Evolutionary conservation across 495 filamentous ascomycete species (phyloP).

Genomic region (Lasiosphaeria hispida): DNA sequence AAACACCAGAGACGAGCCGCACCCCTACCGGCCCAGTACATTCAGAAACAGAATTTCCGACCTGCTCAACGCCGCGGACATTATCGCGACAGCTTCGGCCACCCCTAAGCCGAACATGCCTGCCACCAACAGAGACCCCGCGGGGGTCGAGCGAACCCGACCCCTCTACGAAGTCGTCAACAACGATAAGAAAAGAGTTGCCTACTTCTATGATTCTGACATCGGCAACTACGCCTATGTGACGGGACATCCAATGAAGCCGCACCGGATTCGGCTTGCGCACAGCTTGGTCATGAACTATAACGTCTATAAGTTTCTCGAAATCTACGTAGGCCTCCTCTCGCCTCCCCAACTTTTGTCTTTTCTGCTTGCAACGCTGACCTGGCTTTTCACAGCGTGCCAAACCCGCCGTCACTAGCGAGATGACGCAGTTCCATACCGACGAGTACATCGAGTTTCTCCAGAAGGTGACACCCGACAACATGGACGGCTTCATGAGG

Average conservation of each 20-base stretch:
- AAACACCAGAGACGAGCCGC: no score
- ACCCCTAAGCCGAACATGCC: constrained; percentile 18
- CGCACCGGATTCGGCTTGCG: constrained; percentile 93
- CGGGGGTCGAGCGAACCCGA: constrained; percentile 33
- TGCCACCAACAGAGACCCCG: constrained; percentile 24
- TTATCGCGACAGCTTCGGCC: background rate
- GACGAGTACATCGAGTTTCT: constrained; percentile 99
- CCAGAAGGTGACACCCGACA: constrained; percentile 93
- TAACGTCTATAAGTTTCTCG: constrained; percentile 96
- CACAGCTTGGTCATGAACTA: constrained; percentile 99
- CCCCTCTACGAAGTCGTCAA: constrained; percentile 32
- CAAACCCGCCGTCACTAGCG: constrained; percentile 90
- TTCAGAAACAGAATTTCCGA: background rate
- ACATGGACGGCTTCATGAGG: constrained; percentile 90
- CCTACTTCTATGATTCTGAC: constrained; percentile 97
- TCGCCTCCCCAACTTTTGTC: background rate
- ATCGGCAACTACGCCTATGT: constrained; percentile 97
- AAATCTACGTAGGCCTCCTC: constrained; percentile 73
- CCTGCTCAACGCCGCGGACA: background rate
- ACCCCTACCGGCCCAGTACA: no score
- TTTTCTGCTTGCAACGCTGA: constrained; percentile 1
- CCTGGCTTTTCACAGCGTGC: constrained; percentile 61
- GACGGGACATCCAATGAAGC: constrained; percentile 98
- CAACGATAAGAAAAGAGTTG: constrained; percentile 65
- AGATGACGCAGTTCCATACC: constrained; percentile 99